Evolutionary conservation across 2,329 filamentous ascomycete species (phyloP).

Genomic region (Aspergillus ustus): DNA sequence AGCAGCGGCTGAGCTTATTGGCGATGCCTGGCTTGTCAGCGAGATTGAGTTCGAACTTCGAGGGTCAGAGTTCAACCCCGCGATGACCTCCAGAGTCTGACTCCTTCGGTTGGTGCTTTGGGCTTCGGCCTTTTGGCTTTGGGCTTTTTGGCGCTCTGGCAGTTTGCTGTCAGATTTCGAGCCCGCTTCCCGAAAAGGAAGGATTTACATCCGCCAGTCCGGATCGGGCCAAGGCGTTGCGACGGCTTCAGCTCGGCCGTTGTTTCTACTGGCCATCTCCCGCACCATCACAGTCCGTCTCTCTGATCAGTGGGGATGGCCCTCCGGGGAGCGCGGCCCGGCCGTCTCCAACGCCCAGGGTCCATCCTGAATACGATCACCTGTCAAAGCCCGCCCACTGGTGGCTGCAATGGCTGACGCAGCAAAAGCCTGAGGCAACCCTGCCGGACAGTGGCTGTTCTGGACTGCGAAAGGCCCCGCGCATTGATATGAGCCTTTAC

Average conservation of each 20-base stretch:
- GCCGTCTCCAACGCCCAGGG: constrained; percentile 24
- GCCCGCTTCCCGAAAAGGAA: background rate
- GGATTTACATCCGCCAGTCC: background rate
- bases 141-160: background rate
- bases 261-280: background rate
- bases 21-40: background rate
- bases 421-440: background rate
- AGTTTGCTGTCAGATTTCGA: constrained; percentile 1
- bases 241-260: background rate
- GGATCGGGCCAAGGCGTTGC: constrained; percentile 2
- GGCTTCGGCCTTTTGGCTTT: background rate
- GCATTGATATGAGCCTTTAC: background rate
- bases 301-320: constrained; percentile 15
- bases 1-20: background rate
- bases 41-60: background rate
- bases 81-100: background rate
- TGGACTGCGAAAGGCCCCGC: constrained; percentile 4
- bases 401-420: background rate
- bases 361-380: constrained; percentile 19
- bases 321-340: constrained; percentile 27
- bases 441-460: constrained; percentile 17
- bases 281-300: background rate
- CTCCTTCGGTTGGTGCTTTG: background rate
- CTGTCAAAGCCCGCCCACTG: constrained; percentile 14
- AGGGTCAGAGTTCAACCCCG: constrained; percentile 12